Base-by-base conservation (phyloP, 768 basidiomycete genomes). In the Mycena vulgaris region DNA sequence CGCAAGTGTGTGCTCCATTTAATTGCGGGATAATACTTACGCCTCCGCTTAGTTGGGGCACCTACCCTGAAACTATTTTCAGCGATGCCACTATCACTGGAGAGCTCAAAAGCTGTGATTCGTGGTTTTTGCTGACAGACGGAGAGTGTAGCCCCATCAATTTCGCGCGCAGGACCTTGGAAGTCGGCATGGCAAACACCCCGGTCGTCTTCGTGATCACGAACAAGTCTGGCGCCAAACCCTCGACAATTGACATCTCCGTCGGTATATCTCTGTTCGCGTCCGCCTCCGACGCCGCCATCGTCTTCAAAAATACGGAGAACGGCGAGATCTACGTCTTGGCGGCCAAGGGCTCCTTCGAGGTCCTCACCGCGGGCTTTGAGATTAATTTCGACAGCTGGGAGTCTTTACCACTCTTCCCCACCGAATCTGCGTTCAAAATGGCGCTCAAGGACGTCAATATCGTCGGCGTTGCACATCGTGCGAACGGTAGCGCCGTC, bases 181-280 rank as follows among this genome's bases (percentile, higher is more conserved):
- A 72, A 14, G 71, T 62, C 58, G 71, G 71, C 51, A 72, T 72
- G 71, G 66, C 71, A n/a, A 72, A 69, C 27, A 61, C 67, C 27
- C 71, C 71, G 1, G 71, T 72, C 49, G 59, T 72, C 16, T 72
- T 72, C 63, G 58, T 72, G 25, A 72, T 72, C 45, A 53, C 51
- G 19, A 72, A 63, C 62, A 45, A 56, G n/a, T 47, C 51, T 35
- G 62, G 56, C 13, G 42, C 31, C 7, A 56, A 47, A 25, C 70
- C 70, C 1, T 47, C 49, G 4, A 33, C 57, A 1, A 23, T 72
- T 8, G 31, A 72, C 17, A 72, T 72, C 33, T 66, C 63, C 25
- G 71, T 72, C 37, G 67, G 71, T 11, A 59, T 72, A 3, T 72
- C 71, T 23, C 67, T 72, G 19, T 72, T 72, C 25, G 71, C 71